Evolutionary conservation across 805 yeast genomes (phyloP).

Genomic region (Lipomyces lipofer): DNA sequence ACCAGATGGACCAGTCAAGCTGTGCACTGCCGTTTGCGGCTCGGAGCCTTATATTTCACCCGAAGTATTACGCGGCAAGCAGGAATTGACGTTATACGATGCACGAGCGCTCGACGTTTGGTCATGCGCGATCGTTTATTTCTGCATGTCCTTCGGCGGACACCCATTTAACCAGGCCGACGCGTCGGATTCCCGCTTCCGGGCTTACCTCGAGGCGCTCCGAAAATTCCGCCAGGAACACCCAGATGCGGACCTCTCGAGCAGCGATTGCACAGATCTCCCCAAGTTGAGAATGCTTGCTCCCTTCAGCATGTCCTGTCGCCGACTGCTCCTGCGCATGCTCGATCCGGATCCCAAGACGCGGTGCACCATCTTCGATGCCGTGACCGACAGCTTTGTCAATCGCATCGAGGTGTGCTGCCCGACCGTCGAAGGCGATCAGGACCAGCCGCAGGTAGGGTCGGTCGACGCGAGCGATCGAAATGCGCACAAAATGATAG

Average conservation of each 20-base stretch:
- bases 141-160: conserved; percentile 65
- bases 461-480: conserved; percentile 21
- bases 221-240: conserved; percentile 19
- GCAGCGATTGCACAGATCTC: conserved; percentile 13
- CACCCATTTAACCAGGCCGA: conserved; percentile 38
- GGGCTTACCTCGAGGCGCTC: conserved; percentile 18
- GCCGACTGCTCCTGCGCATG: conserved; percentile 66
- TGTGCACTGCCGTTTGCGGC: conserved; percentile 78
- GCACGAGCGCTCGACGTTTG: conserved; percentile 83
- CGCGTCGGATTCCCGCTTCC: conserved; percentile 33
- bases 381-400: conserved; percentile 75
- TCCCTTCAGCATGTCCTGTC: conserved; percentile 25
- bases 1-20: conserved; percentile 53
- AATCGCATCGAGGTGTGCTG: conserved; percentile 38
- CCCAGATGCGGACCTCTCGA: conserved; percentile 25
- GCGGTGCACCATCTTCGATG: conserved; percentile 74
- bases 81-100: conserved; percentile 51
- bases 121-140: conserved; percentile 90
- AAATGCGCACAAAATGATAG: conserved; percentile 4
- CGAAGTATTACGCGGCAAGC: conserved; percentile 50
- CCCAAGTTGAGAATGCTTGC: conserved; percentile 25
- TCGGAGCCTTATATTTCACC: conserved; percentile 91
- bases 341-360: conserved; percentile 76
- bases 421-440: conserved; percentile 12
- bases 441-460: neutral